Evolutionary conservation across 225 moss, liverwort and hornwort species (phyloP).

Genomic region (Marchantia polymorpha): DNA sequence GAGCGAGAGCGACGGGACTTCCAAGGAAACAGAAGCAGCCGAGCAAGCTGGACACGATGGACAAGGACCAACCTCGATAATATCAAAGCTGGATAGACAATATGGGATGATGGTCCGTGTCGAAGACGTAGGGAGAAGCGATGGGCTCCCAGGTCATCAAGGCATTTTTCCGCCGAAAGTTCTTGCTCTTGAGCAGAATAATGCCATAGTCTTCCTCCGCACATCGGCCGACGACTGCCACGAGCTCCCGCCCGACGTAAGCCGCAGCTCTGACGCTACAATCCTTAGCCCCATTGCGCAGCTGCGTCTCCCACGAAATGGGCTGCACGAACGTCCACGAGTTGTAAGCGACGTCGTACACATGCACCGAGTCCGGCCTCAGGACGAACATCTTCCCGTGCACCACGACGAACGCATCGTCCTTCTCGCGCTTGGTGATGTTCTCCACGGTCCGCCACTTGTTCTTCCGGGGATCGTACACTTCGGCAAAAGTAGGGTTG

Average conservation of each 20-base stretch:
- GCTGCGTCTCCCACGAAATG: constrained; percentile 46
- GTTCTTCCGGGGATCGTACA: constrained; percentile 44
- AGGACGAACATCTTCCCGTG: constrained; percentile 41
- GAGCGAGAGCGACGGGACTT: not conserved
- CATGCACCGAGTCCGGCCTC: constrained; percentile 44
- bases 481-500: constrained; percentile 41
- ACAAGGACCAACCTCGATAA: not conserved
- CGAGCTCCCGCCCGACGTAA: constrained; percentile 32
- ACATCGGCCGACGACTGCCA: constrained; percentile 42
- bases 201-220: constrained; percentile 43
- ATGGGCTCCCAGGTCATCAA: constrained; percentile 41
- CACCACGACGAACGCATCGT: constrained; percentile 44
- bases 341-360: constrained; percentile 36
- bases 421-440: constrained; percentile 36
- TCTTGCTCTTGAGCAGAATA: constrained; percentile 38
- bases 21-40: not conserved
- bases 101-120: constrained; percentile 34
- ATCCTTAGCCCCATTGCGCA: constrained; percentile 34
- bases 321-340: constrained; percentile 40
- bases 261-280: constrained; percentile 37
- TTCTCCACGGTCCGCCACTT: constrained; percentile 43
- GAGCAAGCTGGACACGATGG: not conserved
- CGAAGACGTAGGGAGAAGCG: constrained; percentile 28
- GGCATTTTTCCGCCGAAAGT: constrained; percentile 29
- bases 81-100: constrained; percentile 34